A percentile compares a stretch with the other conserved stretches of the same genome.
Evolutionary conservation across 129 eudicot species (phyloP).

Genomic region (carrot (Daucus carota)): DNA sequence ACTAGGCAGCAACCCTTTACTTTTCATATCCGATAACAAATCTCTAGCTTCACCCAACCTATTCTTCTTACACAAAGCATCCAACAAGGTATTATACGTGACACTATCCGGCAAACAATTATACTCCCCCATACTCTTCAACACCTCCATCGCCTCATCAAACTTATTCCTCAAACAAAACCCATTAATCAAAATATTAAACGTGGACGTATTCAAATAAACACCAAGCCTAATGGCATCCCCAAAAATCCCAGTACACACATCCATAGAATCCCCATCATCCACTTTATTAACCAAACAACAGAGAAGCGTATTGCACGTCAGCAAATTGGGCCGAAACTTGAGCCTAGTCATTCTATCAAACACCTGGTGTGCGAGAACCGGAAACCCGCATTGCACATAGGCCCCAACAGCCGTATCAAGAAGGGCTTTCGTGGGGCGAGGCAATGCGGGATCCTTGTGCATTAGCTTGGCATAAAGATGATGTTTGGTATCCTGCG

Average conservation of each 20-base stretch:
- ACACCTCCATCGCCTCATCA: conserved; percentile 45
- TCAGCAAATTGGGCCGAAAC: conserved; percentile 39
- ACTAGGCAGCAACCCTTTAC: conserved; percentile 51
- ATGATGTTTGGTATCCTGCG: conserved; percentile 34
- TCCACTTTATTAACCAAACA: conserved; percentile 53
- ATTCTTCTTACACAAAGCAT: conserved; percentile 55
- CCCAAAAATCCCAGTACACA: conserved; percentile 40
- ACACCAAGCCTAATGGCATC: conserved; percentile 52
- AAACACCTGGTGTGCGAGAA: conserved; percentile 50
- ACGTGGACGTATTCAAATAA: conserved; percentile 43
- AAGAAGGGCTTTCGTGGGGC: conserved; percentile 41
- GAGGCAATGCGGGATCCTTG: conserved; percentile 36
- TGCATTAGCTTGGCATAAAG: conserved; percentile 53
- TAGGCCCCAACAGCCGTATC: conserved; percentile 65
- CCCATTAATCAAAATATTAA: conserved; percentile 59
- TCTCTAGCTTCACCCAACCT: conserved; percentile 48
- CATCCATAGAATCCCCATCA: conserved; percentile 24
- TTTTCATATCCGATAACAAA: conserved; percentile 58
- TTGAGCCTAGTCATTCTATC: conserved; percentile 57
- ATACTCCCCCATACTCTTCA: conserved; percentile 47
- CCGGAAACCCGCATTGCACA: conserved; percentile 39
- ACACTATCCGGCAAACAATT: conserved; percentile 58
- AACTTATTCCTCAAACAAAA: conserved; percentile 54
- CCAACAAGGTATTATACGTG: conserved; percentile 69
- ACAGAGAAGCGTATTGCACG: conserved; percentile 57